A percentile compares a stretch with the other conserved stretches of the same genome.
phyloP scores from a whole-genome alignment of 1,284 basidiomycete genomes.

The Exobasidium cylindrosporum region DNA sequence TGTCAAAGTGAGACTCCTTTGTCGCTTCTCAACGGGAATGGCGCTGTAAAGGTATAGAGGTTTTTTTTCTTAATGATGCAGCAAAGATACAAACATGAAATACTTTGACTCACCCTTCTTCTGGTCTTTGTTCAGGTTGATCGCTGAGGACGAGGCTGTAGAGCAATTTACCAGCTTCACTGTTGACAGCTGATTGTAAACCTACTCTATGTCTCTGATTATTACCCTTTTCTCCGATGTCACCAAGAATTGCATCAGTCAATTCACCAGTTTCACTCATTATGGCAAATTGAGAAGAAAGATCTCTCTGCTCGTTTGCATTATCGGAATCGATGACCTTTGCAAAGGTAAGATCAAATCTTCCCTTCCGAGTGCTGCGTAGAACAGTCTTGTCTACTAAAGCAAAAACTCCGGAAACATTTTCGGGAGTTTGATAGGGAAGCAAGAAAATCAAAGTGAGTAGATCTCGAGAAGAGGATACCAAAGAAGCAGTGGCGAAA shows the following conservation, averaged over 20 bases:
- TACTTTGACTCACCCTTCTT: constrained; percentile 14
- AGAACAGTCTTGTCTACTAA: constrained; percentile 45
- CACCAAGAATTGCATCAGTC: constrained; percentile 50
- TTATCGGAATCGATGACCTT: constrained; percentile 33
- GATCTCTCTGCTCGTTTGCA: constrained; percentile 31
- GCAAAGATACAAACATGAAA: too few species aligned
- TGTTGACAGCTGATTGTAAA: constrained; percentile 34
- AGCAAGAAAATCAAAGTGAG: constrained; percentile 43
- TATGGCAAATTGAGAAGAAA: constrained; percentile 43
- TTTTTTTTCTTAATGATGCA: too few species aligned
- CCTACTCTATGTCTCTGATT: constrained; percentile 40
- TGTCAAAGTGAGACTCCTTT: constrained; percentile 40
- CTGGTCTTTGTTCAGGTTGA: constrained; percentile 35
- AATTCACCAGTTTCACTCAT: constrained; percentile 46
- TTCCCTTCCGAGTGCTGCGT: constrained; percentile 30
- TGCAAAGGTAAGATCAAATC: constrained; percentile 50
- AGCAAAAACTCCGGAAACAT: constrained; percentile 44
- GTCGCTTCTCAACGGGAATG: constrained; percentile 28
- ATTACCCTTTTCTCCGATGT: constrained; percentile 41
- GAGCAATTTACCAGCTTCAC: constrained; percentile 31
- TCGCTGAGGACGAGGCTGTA: constrained; percentile 49
- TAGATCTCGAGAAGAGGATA: constrained; percentile 26
- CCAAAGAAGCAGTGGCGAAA: constrained; percentile 29
- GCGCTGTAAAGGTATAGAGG: constrained; percentile 7
- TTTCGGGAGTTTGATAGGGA: constrained; percentile 29